Evolutionary conservation across 345 rosid species (phyloP).

Genomic region (Mangifera indica): DNA sequence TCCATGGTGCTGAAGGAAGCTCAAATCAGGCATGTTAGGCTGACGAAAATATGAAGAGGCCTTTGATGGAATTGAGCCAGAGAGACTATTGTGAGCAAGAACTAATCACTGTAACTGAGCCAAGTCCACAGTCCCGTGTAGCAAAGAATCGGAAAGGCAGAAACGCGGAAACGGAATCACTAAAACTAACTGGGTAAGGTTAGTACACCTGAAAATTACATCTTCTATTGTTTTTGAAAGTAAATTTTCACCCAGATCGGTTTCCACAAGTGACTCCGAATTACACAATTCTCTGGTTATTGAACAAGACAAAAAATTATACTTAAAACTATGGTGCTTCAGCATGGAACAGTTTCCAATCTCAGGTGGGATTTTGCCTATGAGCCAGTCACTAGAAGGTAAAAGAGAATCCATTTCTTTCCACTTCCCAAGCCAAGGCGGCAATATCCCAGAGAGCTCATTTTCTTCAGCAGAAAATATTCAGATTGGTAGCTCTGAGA

Average conservation of each 20-base stretch:
- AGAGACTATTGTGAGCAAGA: conserved; percentile 70
- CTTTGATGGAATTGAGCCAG: conserved; percentile 66
- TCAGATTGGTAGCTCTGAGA: conserved; percentile 53
- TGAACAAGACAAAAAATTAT: conserved; percentile 54
- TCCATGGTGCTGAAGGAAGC: conserved; percentile 90
- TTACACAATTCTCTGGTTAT: conserved; percentile 73
- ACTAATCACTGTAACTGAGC: conserved; percentile 77
- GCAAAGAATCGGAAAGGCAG: no score
- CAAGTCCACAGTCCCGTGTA: conserved; percentile 53
- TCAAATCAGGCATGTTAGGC: conserved; percentile 59
- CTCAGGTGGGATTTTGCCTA: conserved; percentile 57
- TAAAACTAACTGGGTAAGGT: conserved; percentile 61
- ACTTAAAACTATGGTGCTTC: conserved; percentile 52
- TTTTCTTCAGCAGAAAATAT: conserved; percentile 76
- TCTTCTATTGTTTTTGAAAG: conserved; percentile 56
- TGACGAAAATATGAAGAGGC: conserved; percentile 66
- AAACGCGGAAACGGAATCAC: no score
- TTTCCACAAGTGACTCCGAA: conserved; percentile 50
- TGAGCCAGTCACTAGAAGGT: conserved; percentile 53
- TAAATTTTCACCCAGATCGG: conserved; percentile 57
- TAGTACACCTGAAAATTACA: conserved; percentile 53
- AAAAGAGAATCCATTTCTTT: conserved; percentile 54
- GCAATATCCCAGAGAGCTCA: conserved; percentile 67
- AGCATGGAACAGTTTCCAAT: conserved; percentile 59
- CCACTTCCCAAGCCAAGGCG: conserved; percentile 80